Base-by-base conservation (phyloP, 1,139 yeast species). In the Kodamaea derodonti region DNA sequence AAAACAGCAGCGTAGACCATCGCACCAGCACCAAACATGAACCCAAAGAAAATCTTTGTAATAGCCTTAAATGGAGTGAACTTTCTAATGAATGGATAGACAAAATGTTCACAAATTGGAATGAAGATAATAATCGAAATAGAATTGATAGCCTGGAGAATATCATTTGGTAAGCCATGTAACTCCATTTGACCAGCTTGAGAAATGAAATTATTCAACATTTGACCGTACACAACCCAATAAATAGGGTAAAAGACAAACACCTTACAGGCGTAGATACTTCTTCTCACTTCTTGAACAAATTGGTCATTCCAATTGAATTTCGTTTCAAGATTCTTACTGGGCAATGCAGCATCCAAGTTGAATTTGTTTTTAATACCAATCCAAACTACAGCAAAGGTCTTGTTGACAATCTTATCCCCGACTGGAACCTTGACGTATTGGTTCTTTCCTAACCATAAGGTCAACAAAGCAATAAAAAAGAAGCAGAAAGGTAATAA, bases 1-100 rank as follows among this genome's bases (percentile, higher is more conserved):
- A 85, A 71, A 29, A 84, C 79, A 12, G 95, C 92, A 36, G 95
- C 94, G 53, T 82, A 79, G 24, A 79, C 74, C 80, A 84, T 82
- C 25, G 95, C 74, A 28, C 72, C 51, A 4, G 88, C 60, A 35
- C 82, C 88, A 39, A 84, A 68, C 58, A 81, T 59, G 65, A 87
- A 87, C 10, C 97, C 96, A 45, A 69, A 66, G 52, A 74, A 69
- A 47, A 88, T 87, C 58, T 85, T 78, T 40, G 87, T 71, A 48
- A 85, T 78, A 27, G 95, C 78, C 45, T 68, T 77, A 54, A 80
- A 76, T 11, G 78, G 74, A 30, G 84, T 77, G 49, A 39, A 58
- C 46, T 57, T 67, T 57, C 82, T 66, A 48, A 80, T 62, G 50
- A 60, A 58, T 28, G 85, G 86, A 52, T 78, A 80, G 25, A 78